Evolutionary conservation across 768 basidiomycete genomes (phyloP).

Genomic region (Hortiboletus campestris): DNA sequence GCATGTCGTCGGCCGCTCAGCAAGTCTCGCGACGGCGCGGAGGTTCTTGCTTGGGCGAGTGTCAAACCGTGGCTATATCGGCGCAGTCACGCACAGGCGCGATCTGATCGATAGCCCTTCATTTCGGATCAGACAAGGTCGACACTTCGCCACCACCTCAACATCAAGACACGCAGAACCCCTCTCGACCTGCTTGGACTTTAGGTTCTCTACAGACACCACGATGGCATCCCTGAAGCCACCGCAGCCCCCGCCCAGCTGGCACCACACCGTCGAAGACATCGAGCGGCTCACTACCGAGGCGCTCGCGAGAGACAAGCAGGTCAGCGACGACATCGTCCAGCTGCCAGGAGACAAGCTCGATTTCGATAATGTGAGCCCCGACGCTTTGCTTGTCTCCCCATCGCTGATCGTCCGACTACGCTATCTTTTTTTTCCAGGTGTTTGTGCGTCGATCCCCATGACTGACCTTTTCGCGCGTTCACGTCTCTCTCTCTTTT

Average conservation of each 20-base stretch:
- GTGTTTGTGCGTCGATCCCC: slow-evolving; percentile 62
- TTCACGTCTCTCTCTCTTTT: slow-evolving; percentile 5
- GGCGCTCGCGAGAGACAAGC: slow-evolving; percentile 55
- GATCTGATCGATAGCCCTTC: too few relatives aligned
- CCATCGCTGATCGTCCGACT: not conserved
- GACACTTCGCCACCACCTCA: slow-evolving; percentile 10
- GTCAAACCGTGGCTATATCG: slow-evolving; percentile 15
- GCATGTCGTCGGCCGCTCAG: slow-evolving; percentile 2
- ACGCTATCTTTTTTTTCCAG: slow-evolving; percentile 33
- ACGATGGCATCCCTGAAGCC: slow-evolving; percentile 52
- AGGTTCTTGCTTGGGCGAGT: not conserved
- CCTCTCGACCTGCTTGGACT: not conserved
- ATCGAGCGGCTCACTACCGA: slow-evolving; percentile 58
- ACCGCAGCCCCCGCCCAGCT: slow-evolving; percentile 64
- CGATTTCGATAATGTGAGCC: slow-evolving; percentile 64
- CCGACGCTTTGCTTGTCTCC: not conserved
- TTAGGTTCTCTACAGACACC: slow-evolving; percentile 4
- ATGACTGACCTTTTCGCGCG: not conserved
- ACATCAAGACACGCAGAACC: slow-evolving; percentile 1
- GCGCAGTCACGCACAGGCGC: not conserved
- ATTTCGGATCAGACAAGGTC: not conserved
- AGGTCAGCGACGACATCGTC: slow-evolving; percentile 59
- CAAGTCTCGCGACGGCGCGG: not conserved
- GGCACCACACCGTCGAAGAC: slow-evolving; percentile 68
- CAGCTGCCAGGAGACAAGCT: slow-evolving; percentile 56